Percentiles rank a stretch among this genome's conserved stretches.
phyloP scores from a whole-genome alignment of 257 asterid species.

The Solanum virginianum region DNA sequence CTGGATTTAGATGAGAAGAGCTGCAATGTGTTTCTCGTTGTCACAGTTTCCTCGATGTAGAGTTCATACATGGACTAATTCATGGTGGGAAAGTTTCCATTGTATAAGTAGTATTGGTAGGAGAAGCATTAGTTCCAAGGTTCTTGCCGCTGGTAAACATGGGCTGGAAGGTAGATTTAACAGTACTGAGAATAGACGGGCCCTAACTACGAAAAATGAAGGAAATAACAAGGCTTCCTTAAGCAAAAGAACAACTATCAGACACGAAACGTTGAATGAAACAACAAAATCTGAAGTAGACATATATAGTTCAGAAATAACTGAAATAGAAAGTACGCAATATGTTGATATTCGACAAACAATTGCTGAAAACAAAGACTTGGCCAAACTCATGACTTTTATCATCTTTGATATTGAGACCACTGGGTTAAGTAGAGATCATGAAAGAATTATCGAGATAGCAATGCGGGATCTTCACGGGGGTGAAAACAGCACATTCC shows the following conservation, averaged over 20 bases:
- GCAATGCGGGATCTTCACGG: slow-evolving; percentile 89
- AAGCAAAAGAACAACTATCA: slow-evolving; percentile 14
- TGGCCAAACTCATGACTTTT: slow-evolving; percentile 48
- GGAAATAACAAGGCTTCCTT: slow-evolving; percentile 21
- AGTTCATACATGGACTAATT: slow-evolving; percentile 45
- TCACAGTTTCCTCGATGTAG: slow-evolving; percentile 55
- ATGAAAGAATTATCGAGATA: slow-evolving; percentile 61
- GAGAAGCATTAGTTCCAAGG: slow-evolving; percentile 24
- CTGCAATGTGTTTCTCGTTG: slow-evolving; percentile 74
- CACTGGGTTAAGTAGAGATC: slow-evolving; percentile 57
- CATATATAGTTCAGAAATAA: slow-evolving; percentile 4
- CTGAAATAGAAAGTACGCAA: slow-evolving; percentile 23
- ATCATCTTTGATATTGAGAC: slow-evolving; percentile 81
- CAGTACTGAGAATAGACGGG: slow-evolving; percentile 42
- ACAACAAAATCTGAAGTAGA: neutral
- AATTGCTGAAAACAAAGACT: slow-evolving; percentile 26
- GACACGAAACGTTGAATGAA: slow-evolving; percentile 10
- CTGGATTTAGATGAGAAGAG: slow-evolving; percentile 40
- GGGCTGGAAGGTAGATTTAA: slow-evolving; percentile 52
- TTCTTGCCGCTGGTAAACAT: slow-evolving; percentile 35
- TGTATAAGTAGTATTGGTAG: slow-evolving; percentile 22
- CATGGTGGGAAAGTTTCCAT: slow-evolving; percentile 42
- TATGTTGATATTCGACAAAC: slow-evolving; percentile 17
- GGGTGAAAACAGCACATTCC: slow-evolving; percentile 75
- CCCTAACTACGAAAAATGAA: slow-evolving; percentile 31